phyloP scores from a whole-genome alignment of 768 basidiomycete genomes.

The Mycena venus region DNA sequence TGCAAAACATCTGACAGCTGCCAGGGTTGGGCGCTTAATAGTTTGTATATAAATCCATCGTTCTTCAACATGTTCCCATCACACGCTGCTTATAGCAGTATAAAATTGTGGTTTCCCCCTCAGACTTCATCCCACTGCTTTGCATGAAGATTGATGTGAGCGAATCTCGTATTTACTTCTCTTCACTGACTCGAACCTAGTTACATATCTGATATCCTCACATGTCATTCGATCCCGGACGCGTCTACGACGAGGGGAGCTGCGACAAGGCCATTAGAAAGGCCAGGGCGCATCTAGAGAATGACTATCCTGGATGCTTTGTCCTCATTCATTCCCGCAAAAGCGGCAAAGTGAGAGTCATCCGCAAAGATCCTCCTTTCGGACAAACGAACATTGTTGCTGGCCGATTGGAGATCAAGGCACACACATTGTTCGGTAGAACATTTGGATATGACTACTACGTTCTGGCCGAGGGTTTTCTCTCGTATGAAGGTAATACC shows the following conservation, averaged over 20 bases:
- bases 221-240: background rate
- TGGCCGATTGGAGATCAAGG: background rate
- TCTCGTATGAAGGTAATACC: background rate
- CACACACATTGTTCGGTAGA: background rate
- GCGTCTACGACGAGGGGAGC: background rate
- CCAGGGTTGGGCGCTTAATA: too few species aligned
- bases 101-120: background rate
- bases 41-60: too few species aligned
- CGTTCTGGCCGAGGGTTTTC: background rate
- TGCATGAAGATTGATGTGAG: background rate
- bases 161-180: background rate
- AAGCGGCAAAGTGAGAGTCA: background rate
- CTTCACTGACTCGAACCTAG: background rate
- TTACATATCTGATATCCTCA: background rate
- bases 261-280: background rate
- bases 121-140: background rate
- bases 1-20: too few species aligned
- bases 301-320: background rate
- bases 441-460: background rate
- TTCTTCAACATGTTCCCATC: too few species aligned
- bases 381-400: background rate
- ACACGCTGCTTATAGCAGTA: too few species aligned
- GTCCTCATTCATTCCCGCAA: background rate
- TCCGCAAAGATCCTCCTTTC: background rate
- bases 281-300: background rate